Conservation (phyloP, 371 early-diverging fungal genomes). For the Mucor plumbeus region DNA sequence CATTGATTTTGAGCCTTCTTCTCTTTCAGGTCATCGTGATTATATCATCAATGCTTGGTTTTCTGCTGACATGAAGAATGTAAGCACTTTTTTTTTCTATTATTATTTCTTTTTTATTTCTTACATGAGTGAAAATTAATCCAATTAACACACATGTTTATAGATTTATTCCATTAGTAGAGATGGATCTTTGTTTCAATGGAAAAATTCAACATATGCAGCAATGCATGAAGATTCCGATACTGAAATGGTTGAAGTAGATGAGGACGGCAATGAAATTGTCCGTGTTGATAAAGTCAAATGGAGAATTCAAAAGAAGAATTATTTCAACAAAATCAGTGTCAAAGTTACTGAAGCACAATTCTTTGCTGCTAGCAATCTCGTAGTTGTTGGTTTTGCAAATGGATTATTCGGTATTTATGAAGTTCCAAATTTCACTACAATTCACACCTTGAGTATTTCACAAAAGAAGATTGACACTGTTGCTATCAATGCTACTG, state of each 20-base stretch:
- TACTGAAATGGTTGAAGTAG: slow-evolving; percentile 57
- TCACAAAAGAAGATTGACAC: slow-evolving; percentile 91
- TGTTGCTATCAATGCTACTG: slow-evolving; percentile 85
- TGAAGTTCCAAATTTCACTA: slow-evolving; percentile 91
- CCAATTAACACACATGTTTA: background rate
- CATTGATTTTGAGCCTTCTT: slow-evolving; percentile 66
- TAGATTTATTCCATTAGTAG: slow-evolving; percentile 86
- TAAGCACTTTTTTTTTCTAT: slow-evolving; percentile 18
- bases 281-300: slow-evolving; percentile 44
- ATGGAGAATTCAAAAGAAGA: slow-evolving; percentile 72
- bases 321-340: slow-evolving; percentile 73
- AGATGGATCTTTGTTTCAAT: slow-evolving; percentile 90
- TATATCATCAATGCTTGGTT: slow-evolving; percentile 93
- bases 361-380: slow-evolving; percentile 75
- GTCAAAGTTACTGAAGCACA: slow-evolving; percentile 83
- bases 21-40: slow-evolving; percentile 88
- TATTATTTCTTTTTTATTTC: background rate
- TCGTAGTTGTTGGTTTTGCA: slow-evolving; percentile 90
- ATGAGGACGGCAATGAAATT: slow-evolving; percentile 56
- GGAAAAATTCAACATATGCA: slow-evolving; percentile 64
- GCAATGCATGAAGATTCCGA: slow-evolving; percentile 41
- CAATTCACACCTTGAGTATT: slow-evolving; percentile 92
- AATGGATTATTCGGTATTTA: slow-evolving; percentile 96
- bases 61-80: slow-evolving; percentile 73
- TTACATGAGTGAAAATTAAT: too few species aligned